Evolutionary conservation across 2,329 filamentous ascomycete species (phyloP).

Genomic region (Hypoxylon sp.): DNA sequence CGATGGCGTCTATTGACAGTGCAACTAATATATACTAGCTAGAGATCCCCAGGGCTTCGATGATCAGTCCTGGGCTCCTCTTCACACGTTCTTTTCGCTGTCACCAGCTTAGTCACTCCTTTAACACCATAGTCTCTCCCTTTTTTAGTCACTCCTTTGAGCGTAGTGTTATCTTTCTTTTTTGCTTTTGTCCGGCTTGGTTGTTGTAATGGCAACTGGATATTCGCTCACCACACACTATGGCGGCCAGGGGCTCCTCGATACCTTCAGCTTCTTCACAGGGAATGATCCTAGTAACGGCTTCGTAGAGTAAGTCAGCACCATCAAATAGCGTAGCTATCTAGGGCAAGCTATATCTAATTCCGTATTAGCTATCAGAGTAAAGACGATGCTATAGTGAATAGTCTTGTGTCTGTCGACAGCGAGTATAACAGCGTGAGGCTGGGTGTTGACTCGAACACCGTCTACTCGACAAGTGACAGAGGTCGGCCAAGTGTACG

Average conservation of each 20-base stretch:
- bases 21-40: conserved; percentile 36
- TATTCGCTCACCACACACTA: conserved; percentile 46
- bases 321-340: conserved; percentile 1
- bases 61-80: conserved; percentile 10
- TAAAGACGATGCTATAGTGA: conserved; percentile 49
- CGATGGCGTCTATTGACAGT: conserved; percentile 22
- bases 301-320: conserved; percentile 68
- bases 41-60: not conserved
- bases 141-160: conserved; percentile 39
- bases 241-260: conserved; percentile 44
- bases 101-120: conserved; percentile 32
- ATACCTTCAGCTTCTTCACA: conserved; percentile 59
- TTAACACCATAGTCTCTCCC: conserved; percentile 30
- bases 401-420: conserved; percentile 54
- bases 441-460: conserved; percentile 55
- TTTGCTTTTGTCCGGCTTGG: conserved; percentile 4
- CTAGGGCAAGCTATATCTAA: conserved; percentile 29
- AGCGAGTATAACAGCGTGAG: conserved; percentile 51
- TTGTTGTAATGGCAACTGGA: conserved; percentile 32
- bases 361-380: conserved; percentile 52
- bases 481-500: conserved; percentile 68
- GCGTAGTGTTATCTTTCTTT: conserved; percentile 19
- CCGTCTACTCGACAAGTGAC: conserved; percentile 46
- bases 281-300: conserved; percentile 69
- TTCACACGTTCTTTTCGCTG: conserved; percentile 19